Conservation (phyloP, 2,329 filamentous ascomycete genomes). For the Phoma herbarum region DNA sequence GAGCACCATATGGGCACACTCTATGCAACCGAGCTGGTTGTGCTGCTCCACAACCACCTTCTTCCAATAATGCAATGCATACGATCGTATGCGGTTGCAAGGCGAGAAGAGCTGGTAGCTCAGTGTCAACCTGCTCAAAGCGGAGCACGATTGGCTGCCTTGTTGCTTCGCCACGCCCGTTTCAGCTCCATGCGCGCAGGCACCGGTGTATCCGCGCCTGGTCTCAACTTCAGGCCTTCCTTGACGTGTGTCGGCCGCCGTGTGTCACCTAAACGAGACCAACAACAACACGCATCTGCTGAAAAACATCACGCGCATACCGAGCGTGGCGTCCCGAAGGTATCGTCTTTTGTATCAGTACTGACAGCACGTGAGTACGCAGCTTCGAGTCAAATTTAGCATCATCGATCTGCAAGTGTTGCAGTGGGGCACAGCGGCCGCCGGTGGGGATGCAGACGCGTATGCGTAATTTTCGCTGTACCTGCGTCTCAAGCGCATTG, state of each 20-base stretch:
- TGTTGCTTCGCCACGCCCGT: conserved; percentile 19
- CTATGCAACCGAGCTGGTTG: conserved; percentile 7
- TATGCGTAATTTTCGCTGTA: conserved; percentile 20
- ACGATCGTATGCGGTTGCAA: conserved; percentile 9
- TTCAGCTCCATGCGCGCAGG: conserved; percentile 13
- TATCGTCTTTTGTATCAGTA: conserved; percentile 4
- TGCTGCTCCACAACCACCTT: conserved; percentile 9
- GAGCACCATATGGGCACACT: conserved; percentile 9
- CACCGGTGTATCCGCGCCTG: conserved; percentile 10
- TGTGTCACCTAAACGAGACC: conserved; percentile 19
- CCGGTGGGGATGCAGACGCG: conserved; percentile 21
- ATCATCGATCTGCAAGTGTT: conserved; percentile 22
- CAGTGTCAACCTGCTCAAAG: neutral
- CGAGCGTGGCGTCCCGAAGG: conserved; percentile 13
- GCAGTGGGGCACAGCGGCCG: conserved; percentile 16
- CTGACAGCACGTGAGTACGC: conserved; percentile 12
- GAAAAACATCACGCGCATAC: conserved; percentile 11
- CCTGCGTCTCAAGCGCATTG: conserved; percentile 22
- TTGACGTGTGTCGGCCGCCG: conserved; percentile 15
- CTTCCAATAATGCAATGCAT: conserved; percentile 16
- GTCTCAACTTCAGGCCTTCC: conserved; percentile 3
- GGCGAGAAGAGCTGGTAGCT: conserved; percentile 16
- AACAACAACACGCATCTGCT: conserved; percentile 8
- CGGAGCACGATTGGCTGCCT: conserved; percentile 14
- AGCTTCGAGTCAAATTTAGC: conserved; percentile 15